Evolutionary conservation across 2,329 filamentous ascomycete genomes (phyloP).

Genomic region (Mycosphaerelloides madeirae): DNA sequence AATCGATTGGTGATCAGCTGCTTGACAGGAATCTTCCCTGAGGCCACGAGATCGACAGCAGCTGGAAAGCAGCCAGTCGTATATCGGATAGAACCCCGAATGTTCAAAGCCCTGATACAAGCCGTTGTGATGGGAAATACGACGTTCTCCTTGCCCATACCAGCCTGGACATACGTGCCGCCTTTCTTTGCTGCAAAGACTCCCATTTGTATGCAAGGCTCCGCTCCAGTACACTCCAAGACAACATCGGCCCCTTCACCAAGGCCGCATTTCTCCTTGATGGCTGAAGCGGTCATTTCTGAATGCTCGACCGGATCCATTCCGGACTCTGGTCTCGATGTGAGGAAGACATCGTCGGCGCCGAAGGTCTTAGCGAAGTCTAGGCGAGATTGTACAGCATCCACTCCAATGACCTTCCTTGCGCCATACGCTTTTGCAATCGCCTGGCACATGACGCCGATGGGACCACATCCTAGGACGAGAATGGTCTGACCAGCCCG

Average conservation of each 20-base stretch:
- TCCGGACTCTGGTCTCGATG: constrained; percentile 28
- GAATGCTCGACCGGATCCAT: constrained; percentile 37
- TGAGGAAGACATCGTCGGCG: constrained; percentile 43
- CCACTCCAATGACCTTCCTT: constrained; percentile 71
- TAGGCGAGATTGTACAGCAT: constrained; percentile 72
- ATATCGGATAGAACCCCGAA: constrained; percentile 52
- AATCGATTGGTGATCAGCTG: constrained; percentile 38
- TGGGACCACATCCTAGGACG: constrained; percentile 48
- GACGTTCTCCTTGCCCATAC: constrained; percentile 49
- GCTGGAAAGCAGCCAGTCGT: constrained; percentile 47
- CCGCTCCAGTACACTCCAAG: constrained; percentile 46
- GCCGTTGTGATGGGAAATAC: constrained; percentile 49
- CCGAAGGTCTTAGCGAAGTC: constrained; percentile 62
- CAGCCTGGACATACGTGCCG: constrained; percentile 48
- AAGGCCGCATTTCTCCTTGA: constrained; percentile 38
- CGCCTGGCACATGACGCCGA: constrained; percentile 79
- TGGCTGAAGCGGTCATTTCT: constrained; percentile 37
- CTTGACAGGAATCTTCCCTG: constrained; percentile 44
- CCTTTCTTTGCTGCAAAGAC: constrained; percentile 44
- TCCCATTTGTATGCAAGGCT: constrained; percentile 47
- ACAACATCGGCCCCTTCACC: constrained; percentile 48
- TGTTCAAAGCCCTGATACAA: constrained; percentile 45
- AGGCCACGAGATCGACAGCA: constrained; percentile 48
- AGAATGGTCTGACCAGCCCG: constrained; percentile 40
- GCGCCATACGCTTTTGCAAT: constrained; percentile 79